Evolutionary conservation across 352 stramenopile species (phyloP).

Genomic region (Phytophthora brassicae): DNA sequence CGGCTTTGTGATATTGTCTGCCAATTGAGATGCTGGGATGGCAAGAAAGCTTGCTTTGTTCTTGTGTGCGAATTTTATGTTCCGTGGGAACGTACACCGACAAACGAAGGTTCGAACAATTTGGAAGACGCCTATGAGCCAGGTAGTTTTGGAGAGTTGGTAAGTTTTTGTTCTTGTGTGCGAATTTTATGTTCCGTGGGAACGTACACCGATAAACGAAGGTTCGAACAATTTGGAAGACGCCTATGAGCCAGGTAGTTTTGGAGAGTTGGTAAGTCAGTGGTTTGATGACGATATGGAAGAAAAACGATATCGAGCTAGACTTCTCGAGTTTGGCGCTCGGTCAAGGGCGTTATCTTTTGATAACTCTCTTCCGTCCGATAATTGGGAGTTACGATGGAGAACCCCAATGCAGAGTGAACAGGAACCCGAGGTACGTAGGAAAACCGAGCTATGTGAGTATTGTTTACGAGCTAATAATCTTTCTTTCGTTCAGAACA

Average conservation of each 20-base stretch:
- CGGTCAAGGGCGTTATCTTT: slow-evolving; percentile 38
- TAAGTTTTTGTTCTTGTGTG: slow-evolving; percentile 59
- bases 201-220: slow-evolving; percentile 22
- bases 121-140: slow-evolving; percentile 39
- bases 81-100: slow-evolving; percentile 56
- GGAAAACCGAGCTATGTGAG: neutral
- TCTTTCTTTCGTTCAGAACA: slow-evolving; percentile 40
- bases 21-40: slow-evolving; percentile 73
- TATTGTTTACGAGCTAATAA: slow-evolving; percentile 7
- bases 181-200: slow-evolving; percentile 81
- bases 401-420: slow-evolving; percentile 61
- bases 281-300: slow-evolving; percentile 74
- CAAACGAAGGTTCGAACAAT: slow-evolving; percentile 1
- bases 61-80: slow-evolving; percentile 67
- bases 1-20: slow-evolving; percentile 76
- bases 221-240: slow-evolving; percentile 16
- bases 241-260: slow-evolving; percentile 50
- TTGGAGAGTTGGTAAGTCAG: slow-evolving; percentile 68
- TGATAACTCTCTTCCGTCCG: slow-evolving; percentile 36
- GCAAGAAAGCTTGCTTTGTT: slow-evolving; percentile 47
- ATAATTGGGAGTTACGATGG: slow-evolving; percentile 84
- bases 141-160: slow-evolving; percentile 71
- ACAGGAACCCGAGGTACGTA: slow-evolving; percentile 50
- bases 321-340: slow-evolving; percentile 44
- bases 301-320: slow-evolving; percentile 43